Base-by-base conservation (phyloP, 2,329 filamentous ascomycete species). In the Alternaria solani region DNA sequence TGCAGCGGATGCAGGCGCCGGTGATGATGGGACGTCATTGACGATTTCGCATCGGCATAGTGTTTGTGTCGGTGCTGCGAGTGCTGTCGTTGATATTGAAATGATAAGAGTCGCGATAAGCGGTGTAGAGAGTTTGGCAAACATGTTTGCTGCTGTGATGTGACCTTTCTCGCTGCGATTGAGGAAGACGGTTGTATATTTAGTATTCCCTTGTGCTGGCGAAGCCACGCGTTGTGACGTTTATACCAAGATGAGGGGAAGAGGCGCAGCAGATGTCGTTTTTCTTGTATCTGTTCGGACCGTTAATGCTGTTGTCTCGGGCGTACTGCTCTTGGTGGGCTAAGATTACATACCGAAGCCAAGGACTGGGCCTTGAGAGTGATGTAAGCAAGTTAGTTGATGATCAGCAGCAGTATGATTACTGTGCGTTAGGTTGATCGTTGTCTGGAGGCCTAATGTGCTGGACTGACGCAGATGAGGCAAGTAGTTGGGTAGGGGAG, bases 31-130 rank as follows among this genome's bases (percentile, higher is more conserved):
- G 30, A 49, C n/a, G 14, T 67, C 55, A 20, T 62, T 61, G 43
- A 71, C 59, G 39, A 76, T 62, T 36, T 66, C 62, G 61, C 75
- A 77, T 51, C 69, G 72, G 64, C 75, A 77, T 49, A 70, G 69
- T 23, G 71, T 70, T 47, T 67, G 63, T 47, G 73, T 68, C 42
- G 71, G 66, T 12, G 65, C 62, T 23, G 75, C 36, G 61, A 63
- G 49, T 68, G 47, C 36, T 63, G 41, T 47, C 5, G 49, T 16
- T 23, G 20, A 23, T 23, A 23, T 23, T 38, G 42, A 44, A 30
- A 59, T 34, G 23, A 59, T 30, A 5, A 63, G 20, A 25, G 63
- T 59, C 56, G 59, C 51, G 39, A 66, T 41, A 16, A 69, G 58
- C 51, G 51, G 65, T 34, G 18, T 68, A 42, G 59, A 30, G 57